These are phyloP conservation scores for Talaromyces trachyspermus DNA, from an alignment of 495 filamentous ascomycete species.

Conservation along the genomic window DNA sequence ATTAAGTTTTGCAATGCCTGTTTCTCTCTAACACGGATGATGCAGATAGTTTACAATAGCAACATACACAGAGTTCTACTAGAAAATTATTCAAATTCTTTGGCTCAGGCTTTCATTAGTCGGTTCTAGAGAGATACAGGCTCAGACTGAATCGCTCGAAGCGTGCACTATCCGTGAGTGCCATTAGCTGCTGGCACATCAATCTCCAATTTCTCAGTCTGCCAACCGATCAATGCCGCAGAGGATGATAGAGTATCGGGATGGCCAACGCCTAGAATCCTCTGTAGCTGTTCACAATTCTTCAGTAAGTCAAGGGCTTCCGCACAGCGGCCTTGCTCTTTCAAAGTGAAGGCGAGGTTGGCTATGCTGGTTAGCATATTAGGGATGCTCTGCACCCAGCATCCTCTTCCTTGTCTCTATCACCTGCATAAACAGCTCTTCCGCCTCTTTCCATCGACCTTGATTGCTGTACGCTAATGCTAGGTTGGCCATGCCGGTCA, in stretches of 20 bases:
- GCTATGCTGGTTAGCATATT: slow-evolving; percentile 25
- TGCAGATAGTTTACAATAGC: not conserved
- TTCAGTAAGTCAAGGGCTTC: slow-evolving; percentile 12
- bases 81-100: not conserved
- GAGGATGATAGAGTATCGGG: slow-evolving; percentile 9
- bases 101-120: slow-evolving; percentile 2
- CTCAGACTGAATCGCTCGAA: not conserved
- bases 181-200: slow-evolving; percentile 3
- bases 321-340: slow-evolving; percentile 15
- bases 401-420: slow-evolving; percentile 12
- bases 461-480: slow-evolving; percentile 21
- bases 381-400: slow-evolving; percentile 14
- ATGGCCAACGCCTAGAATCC: slow-evolving; percentile 12
- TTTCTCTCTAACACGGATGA: slow-evolving; percentile 3
- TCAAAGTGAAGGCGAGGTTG: slow-evolving; percentile 15
- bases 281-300: slow-evolving; percentile 9
- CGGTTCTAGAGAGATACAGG: slow-evolving; percentile 4
- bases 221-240: slow-evolving; percentile 6
- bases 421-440: no score
- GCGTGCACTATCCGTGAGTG: slow-evolving; percentile 4
- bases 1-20: not conserved
- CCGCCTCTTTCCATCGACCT: slow-evolving; percentile 12
- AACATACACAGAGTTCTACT: not conserved
- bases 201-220: slow-evolving; percentile 6
- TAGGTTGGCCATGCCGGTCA: slow-evolving; percentile 20